Conservation (phyloP, 129 eudicot genomes). For the Logfia minima region DNA sequence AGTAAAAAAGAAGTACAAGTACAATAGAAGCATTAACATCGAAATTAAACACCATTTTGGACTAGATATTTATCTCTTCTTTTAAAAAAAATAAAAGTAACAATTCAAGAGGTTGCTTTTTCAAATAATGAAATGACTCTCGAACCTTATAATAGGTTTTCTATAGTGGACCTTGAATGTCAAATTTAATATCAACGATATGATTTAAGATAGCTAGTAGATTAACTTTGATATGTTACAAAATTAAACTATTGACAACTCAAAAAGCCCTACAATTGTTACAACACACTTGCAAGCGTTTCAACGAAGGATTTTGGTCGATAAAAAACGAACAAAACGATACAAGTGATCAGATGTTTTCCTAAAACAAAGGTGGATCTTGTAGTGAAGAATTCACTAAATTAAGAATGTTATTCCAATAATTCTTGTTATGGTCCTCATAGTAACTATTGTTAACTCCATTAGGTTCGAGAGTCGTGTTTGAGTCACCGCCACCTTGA, state of each 20-base stretch:
- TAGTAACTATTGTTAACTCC: slow-evolving; percentile 24
- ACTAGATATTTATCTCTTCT: background rate
- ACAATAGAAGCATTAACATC: slow-evolving; percentile 36
- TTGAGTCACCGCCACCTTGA: slow-evolving; percentile 42
- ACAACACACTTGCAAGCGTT: slow-evolving; percentile 33
- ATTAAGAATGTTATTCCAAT: slow-evolving; percentile 60
- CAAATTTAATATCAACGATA: background rate
- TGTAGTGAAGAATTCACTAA: slow-evolving; percentile 68
- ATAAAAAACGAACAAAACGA: slow-evolving; percentile 1
- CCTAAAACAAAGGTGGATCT: slow-evolving; percentile 53
- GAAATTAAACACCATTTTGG: slow-evolving; percentile 27
- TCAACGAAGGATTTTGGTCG: slow-evolving; percentile 29
- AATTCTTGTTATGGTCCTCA: slow-evolving; percentile 74
- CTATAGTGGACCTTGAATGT: background rate
- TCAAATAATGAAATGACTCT: too few species aligned
- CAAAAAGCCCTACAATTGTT: slow-evolving; percentile 20
- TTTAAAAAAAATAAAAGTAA: too few species aligned
- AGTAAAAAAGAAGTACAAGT: slow-evolving; percentile 29
- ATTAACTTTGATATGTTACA: slow-evolving; percentile 27
- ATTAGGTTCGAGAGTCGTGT: slow-evolving; percentile 25
- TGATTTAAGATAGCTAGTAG: background rate
- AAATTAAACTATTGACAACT: slow-evolving; percentile 14
- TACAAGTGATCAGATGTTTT: background rate
- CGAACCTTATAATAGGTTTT: background rate
- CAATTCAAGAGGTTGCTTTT: too few species aligned